Evolutionary conservation across 2,329 filamentous ascomycete species (phyloP).

Genomic region (Neofusicoccum sp.): DNA sequence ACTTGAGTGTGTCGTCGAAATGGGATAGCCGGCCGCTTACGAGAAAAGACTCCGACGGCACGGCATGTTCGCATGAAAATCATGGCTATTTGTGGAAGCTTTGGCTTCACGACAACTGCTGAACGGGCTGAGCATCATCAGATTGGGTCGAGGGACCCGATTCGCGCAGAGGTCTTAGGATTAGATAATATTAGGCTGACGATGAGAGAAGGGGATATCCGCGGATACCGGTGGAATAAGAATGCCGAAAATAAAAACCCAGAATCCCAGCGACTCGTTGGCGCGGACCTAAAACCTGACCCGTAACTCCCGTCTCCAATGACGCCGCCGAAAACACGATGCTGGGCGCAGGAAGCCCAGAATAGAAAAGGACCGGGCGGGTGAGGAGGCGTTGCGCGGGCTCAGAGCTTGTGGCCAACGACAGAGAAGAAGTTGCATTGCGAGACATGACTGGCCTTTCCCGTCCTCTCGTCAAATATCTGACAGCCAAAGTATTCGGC

Average conservation of each 20-base stretch:
- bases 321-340: not conserved
- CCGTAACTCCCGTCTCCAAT: constrained; percentile 1
- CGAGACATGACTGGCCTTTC: constrained; percentile 67
- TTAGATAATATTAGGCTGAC: not conserved
- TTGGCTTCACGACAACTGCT: not conserved
- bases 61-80: not conserved
- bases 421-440: constrained; percentile 73
- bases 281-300: not conserved
- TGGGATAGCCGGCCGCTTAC: not conserved
- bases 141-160: not conserved
- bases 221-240: not conserved
- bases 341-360: not conserved
- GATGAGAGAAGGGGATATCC: not conserved
- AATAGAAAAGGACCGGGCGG: not conserved
- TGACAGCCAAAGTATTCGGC: constrained; percentile 79
- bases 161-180: not conserved
- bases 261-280: constrained; percentile 2
- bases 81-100: not conserved
- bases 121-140: not conserved
- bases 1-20: not conserved
- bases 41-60: not conserved
- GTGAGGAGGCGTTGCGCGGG: not conserved
- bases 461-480: constrained; percentile 75
- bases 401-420: constrained; percentile 36
- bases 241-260: not conserved